Evolutionary conservation across 2,329 filamentous ascomycete species (phyloP), one percentile per base, ranked within the genome.

Genomic region (Leptographium procerum): DNA sequence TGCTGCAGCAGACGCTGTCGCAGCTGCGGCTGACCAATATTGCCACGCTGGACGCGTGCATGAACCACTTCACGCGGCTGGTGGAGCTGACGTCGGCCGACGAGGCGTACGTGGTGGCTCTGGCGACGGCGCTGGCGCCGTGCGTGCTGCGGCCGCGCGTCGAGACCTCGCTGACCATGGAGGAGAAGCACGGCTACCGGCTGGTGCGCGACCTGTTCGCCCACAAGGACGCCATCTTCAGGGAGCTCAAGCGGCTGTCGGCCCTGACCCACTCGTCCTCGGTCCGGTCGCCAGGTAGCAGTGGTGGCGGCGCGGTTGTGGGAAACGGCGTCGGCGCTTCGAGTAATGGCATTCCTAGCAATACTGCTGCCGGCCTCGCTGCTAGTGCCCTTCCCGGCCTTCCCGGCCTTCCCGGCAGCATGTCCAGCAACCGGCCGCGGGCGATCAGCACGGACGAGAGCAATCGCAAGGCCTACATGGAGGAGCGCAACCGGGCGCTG

Each of bases 21-120:
- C 91, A 97, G 71, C 83, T 99, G 59, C 88, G 92, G 61, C 85
- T 99, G 59, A 91, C 94, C 63, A 99, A 99, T 71, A 99, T 99
- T 71, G 94, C 94, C 53, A 97, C 94, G n/a, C 84, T 99, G 60
- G 94, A 99, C 71, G 94, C 94, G 47, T 88, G 96, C 69, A 95
- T 95, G 80, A 97, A 95, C 64, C 94, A 99, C 73, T 97, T 99
- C 71, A 96, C 92, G 45, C 88, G 94, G 61, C 78, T 99, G 61
- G 95, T 99, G 68, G 94, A 99, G 71, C 80, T 99, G 62, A 99
- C 94, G 2, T 97, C 92, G 16, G 94, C 94, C 34, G 92, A 96
- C 65, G 94, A 99, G 69, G 76, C 84, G 50, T 99, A 95, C 69
- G 75, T 95, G 59, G 70, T 85, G 14, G 77, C 85, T 43, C 81